Evolutionary conservation across 306 rosid species (phyloP).

Genomic region (Malus domestica): DNA sequence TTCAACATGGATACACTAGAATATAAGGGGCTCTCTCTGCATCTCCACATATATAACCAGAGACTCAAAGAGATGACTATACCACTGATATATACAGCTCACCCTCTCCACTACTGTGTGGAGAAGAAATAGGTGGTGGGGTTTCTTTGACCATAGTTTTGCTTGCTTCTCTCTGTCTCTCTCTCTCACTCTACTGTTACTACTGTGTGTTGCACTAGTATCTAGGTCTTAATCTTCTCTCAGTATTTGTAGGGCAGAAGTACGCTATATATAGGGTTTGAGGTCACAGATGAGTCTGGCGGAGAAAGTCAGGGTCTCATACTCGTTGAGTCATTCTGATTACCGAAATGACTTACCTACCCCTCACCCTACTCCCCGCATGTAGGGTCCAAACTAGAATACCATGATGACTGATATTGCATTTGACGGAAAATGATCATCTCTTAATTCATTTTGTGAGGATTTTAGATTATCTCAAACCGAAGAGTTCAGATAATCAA

Average conservation of each 20-base stretch:
- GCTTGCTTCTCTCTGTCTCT: not conserved
- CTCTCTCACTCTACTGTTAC: not conserved
- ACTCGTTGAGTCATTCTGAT: not conserved
- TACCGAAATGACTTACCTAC: not conserved
- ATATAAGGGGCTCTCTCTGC: not conserved
- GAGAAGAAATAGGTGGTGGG: not conserved
- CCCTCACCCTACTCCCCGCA: not conserved
- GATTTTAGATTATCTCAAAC: accelerated
- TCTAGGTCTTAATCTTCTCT: slow-evolving; percentile 14
- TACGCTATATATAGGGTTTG: slow-evolving; percentile 44
- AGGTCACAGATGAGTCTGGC: slow-evolving; percentile 30
- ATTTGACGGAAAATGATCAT: too few species aligned
- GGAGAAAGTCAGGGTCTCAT: slow-evolving; percentile 37
- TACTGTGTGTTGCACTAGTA: slow-evolving; percentile 27
- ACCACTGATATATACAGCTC: not conserved
- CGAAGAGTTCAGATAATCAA: too few species aligned
- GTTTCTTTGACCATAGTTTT: not conserved
- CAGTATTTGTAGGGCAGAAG: not conserved
- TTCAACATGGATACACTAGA: not conserved
- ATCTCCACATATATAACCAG: not conserved
- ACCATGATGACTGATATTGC: too few species aligned
- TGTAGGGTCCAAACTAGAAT: too few species aligned
- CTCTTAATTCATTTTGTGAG: accelerated
- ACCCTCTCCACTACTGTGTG: not conserved
- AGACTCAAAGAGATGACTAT: not conserved